Evolutionary conservation across 2,329 filamentous ascomycete genomes (phyloP), one percentile per base, ranked within the genome.

Genomic region (Microdochium trichocladiopsis): DNA sequence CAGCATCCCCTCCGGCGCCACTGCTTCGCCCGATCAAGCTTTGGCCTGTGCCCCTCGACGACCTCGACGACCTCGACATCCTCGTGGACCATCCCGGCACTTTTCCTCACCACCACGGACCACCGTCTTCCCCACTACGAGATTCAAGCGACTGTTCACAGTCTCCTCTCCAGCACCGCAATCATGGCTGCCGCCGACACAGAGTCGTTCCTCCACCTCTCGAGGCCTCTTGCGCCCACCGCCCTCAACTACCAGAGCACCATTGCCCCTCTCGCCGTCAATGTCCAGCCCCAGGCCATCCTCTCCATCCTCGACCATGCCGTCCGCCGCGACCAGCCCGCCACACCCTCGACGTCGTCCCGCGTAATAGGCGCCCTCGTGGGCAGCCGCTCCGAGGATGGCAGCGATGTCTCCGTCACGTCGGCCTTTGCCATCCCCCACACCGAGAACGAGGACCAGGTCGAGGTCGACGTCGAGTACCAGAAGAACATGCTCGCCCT

Each of bases 401-500:
- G 93, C 71, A 90, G 88, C 68, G 93, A 97, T 72, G 90, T 95
- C 66, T 91, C 95, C 73, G 94, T 99, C 66, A 86, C 90, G 68
- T 95, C 90, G 67, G 93, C 90, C 76, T 99, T 99, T 71, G 94
- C 94, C 61, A 95, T 99, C 66, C 92, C 93, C 60, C 94, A 99
- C 78, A 97, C 93, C 61, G 94, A 99, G 76, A 96, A 93, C 62
- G 88, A 92, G 69, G 94, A 99, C 73, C 94, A 99, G 74, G 94
- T 99, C 65, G 94, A 99, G 74, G 94, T 99, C 58, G 94, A 99
- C 70, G 95, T 99, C 81, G 94, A 99, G 74, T 99, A 97, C 75
- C 94, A 99, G 77, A 97, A 97, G 83, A 92, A 93, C 72, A 99
- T 99, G 94, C 86, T 97, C 53, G 87, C 89, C 55, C 79, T 99